These are phyloP conservation scores for Drechslerella dactyloides DNA, from an alignment of 2,329 filamentous ascomycete genomes.

Conservation along the genomic window DNA sequence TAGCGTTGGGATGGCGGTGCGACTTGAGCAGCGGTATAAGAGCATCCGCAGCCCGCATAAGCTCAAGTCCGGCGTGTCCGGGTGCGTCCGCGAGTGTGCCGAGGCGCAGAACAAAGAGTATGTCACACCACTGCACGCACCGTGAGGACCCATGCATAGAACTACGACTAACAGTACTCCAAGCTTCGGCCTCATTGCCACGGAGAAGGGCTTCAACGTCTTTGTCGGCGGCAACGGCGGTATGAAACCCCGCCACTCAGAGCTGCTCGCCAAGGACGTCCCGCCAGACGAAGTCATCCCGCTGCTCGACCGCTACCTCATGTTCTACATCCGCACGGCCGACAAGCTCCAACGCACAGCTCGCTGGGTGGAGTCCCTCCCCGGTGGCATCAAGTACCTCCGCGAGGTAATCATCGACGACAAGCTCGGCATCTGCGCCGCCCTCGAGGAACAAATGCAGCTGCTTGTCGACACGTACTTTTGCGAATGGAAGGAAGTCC, in stretches of 20 bases:
- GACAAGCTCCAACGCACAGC: constrained; percentile 89
- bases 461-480: constrained; percentile 83
- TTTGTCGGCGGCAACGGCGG: constrained; percentile 90
- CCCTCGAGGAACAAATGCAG: constrained; percentile 86
- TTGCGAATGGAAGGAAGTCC: constrained; percentile 87
- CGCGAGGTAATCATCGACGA: constrained; percentile 82
- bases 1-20: constrained; percentile 86
- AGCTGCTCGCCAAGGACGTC: constrained; percentile 85
- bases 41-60: constrained; percentile 88
- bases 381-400: constrained; percentile 82
- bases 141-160: neutral
- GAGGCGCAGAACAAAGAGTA: constrained; percentile 92
- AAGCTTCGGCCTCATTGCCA: constrained; percentile 87
- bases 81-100: constrained; percentile 89
- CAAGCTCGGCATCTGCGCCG: constrained; percentile 81
- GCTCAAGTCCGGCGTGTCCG: constrained; percentile 86
- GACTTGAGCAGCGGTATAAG: constrained; percentile 89
- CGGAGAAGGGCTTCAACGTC: constrained; percentile 91
- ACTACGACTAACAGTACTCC: constrained; percentile 7
- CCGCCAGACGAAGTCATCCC: constrained; percentile 80
- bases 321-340: constrained; percentile 92
- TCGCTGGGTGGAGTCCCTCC: constrained; percentile 82
- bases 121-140: constrained; percentile 55
- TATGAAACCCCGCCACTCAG: constrained; percentile 79
- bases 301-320: constrained; percentile 85